phyloP scores from a whole-genome alignment of 805 yeast genomes.

The Helenozyma rhizophorensis region DNA sequence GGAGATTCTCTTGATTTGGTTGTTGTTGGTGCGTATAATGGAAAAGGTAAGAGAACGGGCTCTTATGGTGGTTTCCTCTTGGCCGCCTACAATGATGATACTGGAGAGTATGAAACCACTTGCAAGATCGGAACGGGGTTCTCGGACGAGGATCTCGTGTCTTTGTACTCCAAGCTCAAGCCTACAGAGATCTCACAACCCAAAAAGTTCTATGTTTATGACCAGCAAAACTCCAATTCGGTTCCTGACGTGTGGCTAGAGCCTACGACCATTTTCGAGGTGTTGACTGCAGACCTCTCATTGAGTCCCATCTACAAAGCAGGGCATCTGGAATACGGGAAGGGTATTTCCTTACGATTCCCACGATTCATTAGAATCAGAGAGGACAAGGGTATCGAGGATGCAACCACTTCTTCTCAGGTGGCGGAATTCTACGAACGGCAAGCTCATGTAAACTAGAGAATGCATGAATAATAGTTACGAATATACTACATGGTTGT shows the following conservation, averaged over 20 bases:
- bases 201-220: slow-evolving; percentile 64
- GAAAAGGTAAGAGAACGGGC: slow-evolving; percentile 93
- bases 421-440: slow-evolving; percentile 77
- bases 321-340: slow-evolving; percentile 65
- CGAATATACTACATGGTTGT: too few species aligned
- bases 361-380: slow-evolving; percentile 82
- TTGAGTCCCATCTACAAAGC: slow-evolving; percentile 88
- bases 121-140: slow-evolving; percentile 98
- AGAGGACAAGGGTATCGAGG: slow-evolving; percentile 82
- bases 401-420: slow-evolving; percentile 82
- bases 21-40: slow-evolving; percentile 90
- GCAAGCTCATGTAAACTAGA: slow-evolving; percentile 46
- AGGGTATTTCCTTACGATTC: slow-evolving; percentile 83
- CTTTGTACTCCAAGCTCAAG: slow-evolving; percentile 54
- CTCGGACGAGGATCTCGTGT: slow-evolving; percentile 73
- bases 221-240: slow-evolving; percentile 54
- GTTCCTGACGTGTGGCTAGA: slow-evolving; percentile 94
- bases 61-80: slow-evolving; percentile 90
- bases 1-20: slow-evolving; percentile 94
- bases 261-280: slow-evolving; percentile 80
- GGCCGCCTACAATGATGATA: slow-evolving; percentile 85
- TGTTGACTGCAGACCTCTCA: slow-evolving; percentile 85
- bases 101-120: slow-evolving; percentile 90
- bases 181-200: slow-evolving; percentile 65
- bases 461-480: background rate